Percentiles rank a stretch among this genome's conserved stretches.
Conservation (phyloP, 495 filamentous ascomycete species). For the Hypoxylon crocopeplum region DNA sequence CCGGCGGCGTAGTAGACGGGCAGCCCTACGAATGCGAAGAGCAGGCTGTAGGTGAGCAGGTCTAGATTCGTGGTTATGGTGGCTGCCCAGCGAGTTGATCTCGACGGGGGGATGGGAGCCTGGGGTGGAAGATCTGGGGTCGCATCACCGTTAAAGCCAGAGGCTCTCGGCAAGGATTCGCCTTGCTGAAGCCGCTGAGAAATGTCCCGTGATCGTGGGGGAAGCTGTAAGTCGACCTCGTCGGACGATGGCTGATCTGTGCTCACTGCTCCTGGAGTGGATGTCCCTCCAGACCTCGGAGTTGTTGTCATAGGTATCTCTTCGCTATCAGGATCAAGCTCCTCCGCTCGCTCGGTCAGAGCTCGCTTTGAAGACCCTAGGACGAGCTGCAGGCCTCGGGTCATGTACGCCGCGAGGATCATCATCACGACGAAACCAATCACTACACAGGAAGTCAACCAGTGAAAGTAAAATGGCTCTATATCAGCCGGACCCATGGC, state of each 20-base stretch:
- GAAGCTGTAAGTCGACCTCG: slow-evolving; percentile 23
- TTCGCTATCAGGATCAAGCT: slow-evolving; percentile 50
- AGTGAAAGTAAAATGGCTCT: background rate
- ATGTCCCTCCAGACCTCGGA: slow-evolving; percentile 1
- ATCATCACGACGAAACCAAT: slow-evolving; percentile 58
- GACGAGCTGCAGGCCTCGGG: slow-evolving; percentile 55
- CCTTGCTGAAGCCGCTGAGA: slow-evolving; percentile 2
- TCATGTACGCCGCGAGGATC: slow-evolving; percentile 55
- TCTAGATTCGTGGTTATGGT: slow-evolving; percentile 51
- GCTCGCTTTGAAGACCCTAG: slow-evolving; percentile 56
- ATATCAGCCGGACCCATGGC: slow-evolving; percentile 3
- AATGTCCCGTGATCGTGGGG: slow-evolving; percentile 18
- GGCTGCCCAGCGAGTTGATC: slow-evolving; percentile 54
- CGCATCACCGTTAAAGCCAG: background rate
- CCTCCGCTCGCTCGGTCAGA: slow-evolving; percentile 56
- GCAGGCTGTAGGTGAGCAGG: slow-evolving; percentile 42
- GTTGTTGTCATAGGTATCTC: slow-evolving; percentile 46
- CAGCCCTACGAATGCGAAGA: slow-evolving; percentile 57
- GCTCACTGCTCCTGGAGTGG: background rate
- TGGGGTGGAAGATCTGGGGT: slow-evolving; percentile 28
- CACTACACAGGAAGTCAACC: slow-evolving; percentile 39
- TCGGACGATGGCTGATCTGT: slow-evolving; percentile 19
- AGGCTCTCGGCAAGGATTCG: background rate
- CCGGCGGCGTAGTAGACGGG: slow-evolving; percentile 56
- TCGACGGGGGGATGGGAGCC: slow-evolving; percentile 48